These are phyloP conservation scores for Choiromyces venosus DNA, from an alignment of 495 filamentous ascomycete genomes.

Conservation along the genomic window DNA sequence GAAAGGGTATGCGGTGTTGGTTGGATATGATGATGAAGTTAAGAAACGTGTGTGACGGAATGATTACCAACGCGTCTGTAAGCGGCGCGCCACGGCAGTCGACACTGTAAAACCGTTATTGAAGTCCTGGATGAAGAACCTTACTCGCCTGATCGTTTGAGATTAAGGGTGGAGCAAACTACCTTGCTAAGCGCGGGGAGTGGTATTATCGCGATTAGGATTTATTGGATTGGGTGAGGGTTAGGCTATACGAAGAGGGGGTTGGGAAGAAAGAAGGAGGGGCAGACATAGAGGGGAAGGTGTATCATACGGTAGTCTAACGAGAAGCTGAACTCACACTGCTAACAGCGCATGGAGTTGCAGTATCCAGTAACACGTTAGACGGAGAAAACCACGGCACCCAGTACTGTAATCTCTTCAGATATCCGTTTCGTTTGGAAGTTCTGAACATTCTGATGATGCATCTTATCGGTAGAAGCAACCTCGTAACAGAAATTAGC, in stretches of 20 bases:
- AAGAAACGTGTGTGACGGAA: not conserved
- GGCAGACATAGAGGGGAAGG: not conserved
- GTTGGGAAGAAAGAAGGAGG: too few species aligned
- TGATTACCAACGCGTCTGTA: not conserved
- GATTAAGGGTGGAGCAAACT: not conserved
- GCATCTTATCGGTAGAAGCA: not conserved
- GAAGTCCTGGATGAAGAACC: not conserved
- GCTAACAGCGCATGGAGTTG: not conserved
- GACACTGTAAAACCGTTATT: not conserved
- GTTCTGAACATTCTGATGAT: not conserved
- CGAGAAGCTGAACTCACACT: not conserved
- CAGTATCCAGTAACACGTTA: not conserved
- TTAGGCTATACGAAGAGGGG: not conserved
- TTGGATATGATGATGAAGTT: not conserved
- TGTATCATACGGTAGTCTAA: not conserved
- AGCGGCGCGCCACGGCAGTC: not conserved
- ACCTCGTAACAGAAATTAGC: conserved; percentile 1
- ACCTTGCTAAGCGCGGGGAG: not conserved
- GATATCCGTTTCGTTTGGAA: not conserved
- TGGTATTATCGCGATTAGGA: not conserved
- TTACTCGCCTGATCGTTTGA: not conserved
- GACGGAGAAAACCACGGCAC: not conserved
- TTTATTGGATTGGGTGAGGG: not conserved
- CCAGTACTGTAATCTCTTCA: not conserved
- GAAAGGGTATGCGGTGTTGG: not conserved